Evolutionary conservation across 352 stramenopile genomes (phyloP).

Genomic region (Phytophthora fragariae): DNA sequence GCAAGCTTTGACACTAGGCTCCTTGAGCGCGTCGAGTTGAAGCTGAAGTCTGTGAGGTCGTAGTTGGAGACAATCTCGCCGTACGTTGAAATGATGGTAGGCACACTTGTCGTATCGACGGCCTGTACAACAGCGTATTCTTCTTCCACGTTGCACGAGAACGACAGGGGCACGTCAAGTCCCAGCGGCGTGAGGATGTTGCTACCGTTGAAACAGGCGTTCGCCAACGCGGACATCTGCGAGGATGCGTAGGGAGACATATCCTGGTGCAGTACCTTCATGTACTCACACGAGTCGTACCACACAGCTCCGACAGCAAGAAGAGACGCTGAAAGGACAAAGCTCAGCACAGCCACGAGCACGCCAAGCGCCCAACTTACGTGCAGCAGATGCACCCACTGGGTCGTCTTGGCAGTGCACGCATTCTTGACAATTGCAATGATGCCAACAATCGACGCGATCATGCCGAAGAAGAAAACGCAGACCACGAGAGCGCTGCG

Average conservation of each 20-base stretch:
- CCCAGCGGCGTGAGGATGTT: slow-evolving; percentile 65
- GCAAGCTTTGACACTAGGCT: slow-evolving; percentile 54
- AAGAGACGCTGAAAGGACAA: slow-evolving; percentile 74
- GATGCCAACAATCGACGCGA: slow-evolving; percentile 69
- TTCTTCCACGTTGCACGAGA: slow-evolving; percentile 76
- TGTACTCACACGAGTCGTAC: slow-evolving; percentile 86
- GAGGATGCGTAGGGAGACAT: slow-evolving; percentile 77
- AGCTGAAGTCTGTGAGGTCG: slow-evolving; percentile 71
- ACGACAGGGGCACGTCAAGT: slow-evolving; percentile 55
- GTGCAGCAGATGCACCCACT: slow-evolving; percentile 82
- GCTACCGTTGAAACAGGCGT: slow-evolving; percentile 78
- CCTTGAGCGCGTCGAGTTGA: slow-evolving; percentile 58
- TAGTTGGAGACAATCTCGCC: slow-evolving; percentile 58
- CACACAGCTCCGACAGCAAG: slow-evolving; percentile 80
- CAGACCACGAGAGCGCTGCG: slow-evolving; percentile 76
- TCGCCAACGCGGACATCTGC: slow-evolving; percentile 62
- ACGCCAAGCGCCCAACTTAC: slow-evolving; percentile 77
- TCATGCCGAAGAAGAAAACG: slow-evolving; percentile 78
- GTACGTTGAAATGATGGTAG: slow-evolving; percentile 52
- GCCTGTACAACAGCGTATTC: slow-evolving; percentile 53
- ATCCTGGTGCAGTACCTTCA: slow-evolving; percentile 80
- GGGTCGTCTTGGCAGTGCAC: slow-evolving; percentile 71
- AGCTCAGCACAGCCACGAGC: slow-evolving; percentile 82
- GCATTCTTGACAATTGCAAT: slow-evolving; percentile 81
- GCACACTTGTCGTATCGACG: slow-evolving; percentile 51